Base-by-base conservation (phyloP, 768 basidiomycete genomes). In the Suillus bovinus region DNA sequence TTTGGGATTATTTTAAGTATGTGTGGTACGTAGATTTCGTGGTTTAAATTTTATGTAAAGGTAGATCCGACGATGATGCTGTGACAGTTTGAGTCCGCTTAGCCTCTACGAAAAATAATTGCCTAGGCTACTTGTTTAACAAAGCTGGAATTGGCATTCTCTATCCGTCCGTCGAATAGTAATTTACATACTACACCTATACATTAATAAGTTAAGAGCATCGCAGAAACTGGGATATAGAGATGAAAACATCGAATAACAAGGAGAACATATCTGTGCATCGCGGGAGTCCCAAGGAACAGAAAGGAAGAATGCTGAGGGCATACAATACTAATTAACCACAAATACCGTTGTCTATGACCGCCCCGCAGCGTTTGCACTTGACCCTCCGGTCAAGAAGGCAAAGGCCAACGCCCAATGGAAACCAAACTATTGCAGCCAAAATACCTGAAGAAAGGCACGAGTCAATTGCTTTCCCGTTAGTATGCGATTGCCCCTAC, bases 341-440 rank as follows among this genome's bases (percentile, higher is more conserved):
- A 36, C 74, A 75, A 0, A 78, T 57, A n/a, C 80, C 79, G 4
- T 77, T 68, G 36, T 80, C 77, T 17, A 84, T 61, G 4, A 73
- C 47, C 31, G 63, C 52, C 5, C 81, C 81, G 41, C 83, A 84
- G n/a, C 81, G 77, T 29, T 69, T 73, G 74, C 92, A 94, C 64
- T 79, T 81, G 33, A 90, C 87, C 56, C 80, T 77, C 49, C 88
- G 82, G 72, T 94, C 93, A 29, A 94, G 79, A 10, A 94, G 74
- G 68, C 93, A 94, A 6, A 89, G 76, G 2, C 86, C 90, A 42
- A 94, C 81, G 5, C 93, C 93, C 0, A 93, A 74, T 4, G 93
- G 93, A 78, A 94, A 94, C 92, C 91, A 94, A 63, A 94, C 78
- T 29, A 94, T 76, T 5, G 93, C 92, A 9, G 89, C 89, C n/a